Percentiles rank a stretch among this genome's conserved stretches.
These are phyloP conservation scores for Ogataea neopini DNA, from an alignment of 805 yeast genomes.

Conservation along the genomic window DNA sequence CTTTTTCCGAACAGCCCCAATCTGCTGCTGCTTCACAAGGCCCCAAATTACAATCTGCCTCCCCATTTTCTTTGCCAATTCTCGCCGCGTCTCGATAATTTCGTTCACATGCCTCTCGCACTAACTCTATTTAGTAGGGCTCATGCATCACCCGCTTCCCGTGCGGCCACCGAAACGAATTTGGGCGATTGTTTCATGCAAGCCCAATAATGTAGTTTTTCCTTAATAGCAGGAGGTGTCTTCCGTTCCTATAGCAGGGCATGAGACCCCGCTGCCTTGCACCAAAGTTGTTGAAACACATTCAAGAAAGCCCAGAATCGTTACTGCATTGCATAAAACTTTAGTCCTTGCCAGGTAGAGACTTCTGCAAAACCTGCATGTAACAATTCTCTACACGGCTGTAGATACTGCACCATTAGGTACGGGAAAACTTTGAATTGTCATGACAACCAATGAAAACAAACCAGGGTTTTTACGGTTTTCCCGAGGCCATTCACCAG, in stretches of 20 bases:
- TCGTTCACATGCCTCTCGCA: not conserved
- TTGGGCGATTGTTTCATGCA: not conserved
- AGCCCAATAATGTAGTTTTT: not conserved
- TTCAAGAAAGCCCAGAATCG: not conserved
- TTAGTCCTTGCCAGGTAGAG: not conserved
- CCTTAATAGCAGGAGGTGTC: not conserved
- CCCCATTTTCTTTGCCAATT: not conserved
- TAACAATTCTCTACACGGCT: not conserved
- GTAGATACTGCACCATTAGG: not conserved
- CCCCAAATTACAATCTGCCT: not conserved
- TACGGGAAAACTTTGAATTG: not conserved
- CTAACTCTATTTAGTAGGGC: not conserved
- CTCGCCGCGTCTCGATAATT: not conserved
- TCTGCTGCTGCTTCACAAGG: not conserved
- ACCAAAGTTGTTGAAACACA: not conserved
- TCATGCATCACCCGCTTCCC: not conserved
- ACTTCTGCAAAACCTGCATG: not conserved
- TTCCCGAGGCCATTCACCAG: not conserved
- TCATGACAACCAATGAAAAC: not conserved
- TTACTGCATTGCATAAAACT: not conserved
- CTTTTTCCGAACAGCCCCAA: not conserved
- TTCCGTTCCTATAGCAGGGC: not conserved
- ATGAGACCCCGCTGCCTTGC: not conserved
- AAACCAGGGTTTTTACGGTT: not conserved
- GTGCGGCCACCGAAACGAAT: conserved; percentile 1